A percentile compares a stretch with the other conserved stretches of the same genome.
These are phyloP conservation scores for Monosporascus sp. DNA, from an alignment of 2,329 filamentous ascomycete species.

Conservation along the genomic window DNA sequence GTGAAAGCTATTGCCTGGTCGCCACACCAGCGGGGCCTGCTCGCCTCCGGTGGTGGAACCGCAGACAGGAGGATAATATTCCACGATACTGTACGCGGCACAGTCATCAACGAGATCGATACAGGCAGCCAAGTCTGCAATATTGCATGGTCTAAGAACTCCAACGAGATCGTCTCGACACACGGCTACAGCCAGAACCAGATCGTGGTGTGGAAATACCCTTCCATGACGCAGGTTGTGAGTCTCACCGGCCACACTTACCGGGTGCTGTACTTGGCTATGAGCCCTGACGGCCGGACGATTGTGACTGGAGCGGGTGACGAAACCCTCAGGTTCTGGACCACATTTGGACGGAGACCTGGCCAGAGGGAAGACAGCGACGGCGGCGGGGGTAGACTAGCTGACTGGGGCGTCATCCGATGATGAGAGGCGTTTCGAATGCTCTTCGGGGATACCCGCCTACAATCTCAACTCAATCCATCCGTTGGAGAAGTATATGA, in stretches of 20 bases:
- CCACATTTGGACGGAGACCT: conserved; percentile 81
- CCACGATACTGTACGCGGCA: conserved; percentile 88
- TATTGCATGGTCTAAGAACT: conserved; percentile 94
- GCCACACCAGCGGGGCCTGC: conserved; percentile 85
- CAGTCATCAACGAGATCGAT: conserved; percentile 80
- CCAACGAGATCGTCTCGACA: conserved; percentile 93
- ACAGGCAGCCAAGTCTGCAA: conserved; percentile 99
- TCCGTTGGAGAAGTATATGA: neutral
- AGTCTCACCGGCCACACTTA: conserved; percentile 95
- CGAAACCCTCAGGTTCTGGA: conserved; percentile 95
- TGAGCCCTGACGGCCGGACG: conserved; percentile 92
- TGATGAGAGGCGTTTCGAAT: conserved; percentile 26
- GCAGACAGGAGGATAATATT: conserved; percentile 96
- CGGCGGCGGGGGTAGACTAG: conserved; percentile 54
- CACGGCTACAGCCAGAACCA: conserved; percentile 98
- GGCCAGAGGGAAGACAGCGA: conserved; percentile 66
- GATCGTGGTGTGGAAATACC: conserved; percentile 99
- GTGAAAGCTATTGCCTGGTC: conserved; percentile 99
- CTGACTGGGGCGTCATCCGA: conserved; percentile 81
- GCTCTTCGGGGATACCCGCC: too few relatives aligned
- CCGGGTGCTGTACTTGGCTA: conserved; percentile 90
- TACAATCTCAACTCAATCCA: neutral
- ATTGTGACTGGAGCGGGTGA: conserved; percentile 96
- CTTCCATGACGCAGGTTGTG: conserved; percentile 94
- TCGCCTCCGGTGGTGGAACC: conserved; percentile 94